Conservation (phyloP, 768 basidiomycete species). For the Ramaria sp. region DNA sequence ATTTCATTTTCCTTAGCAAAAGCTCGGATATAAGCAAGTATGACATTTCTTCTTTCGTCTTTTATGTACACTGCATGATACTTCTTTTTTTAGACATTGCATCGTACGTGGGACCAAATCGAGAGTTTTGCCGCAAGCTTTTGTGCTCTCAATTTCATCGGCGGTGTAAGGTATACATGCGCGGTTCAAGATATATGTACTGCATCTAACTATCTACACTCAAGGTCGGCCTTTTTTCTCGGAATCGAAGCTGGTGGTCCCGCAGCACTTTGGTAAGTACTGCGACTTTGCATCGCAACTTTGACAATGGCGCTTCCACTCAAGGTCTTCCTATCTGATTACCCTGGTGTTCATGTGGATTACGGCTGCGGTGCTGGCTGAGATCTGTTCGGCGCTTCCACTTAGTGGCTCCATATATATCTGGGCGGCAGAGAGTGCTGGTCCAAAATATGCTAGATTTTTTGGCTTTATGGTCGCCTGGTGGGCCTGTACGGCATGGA, state of each 20-base stretch:
- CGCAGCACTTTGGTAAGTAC: constrained; percentile 63
- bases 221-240: constrained; percentile 66
- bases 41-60: neutral
- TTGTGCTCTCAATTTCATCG: constrained; percentile 84
- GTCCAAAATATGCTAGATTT: constrained; percentile 76
- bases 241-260: constrained; percentile 81
- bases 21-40: constrained; percentile 75
- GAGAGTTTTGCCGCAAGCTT: constrained; percentile 87
- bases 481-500: constrained; percentile 96
- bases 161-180: constrained; percentile 55
- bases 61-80: neutral
- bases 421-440: constrained; percentile 91
- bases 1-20: constrained; percentile 33
- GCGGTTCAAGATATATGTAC: neutral
- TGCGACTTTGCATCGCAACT: neutral
- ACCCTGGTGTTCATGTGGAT: constrained; percentile 83
- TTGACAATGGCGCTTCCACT: neutral
- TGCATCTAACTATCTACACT: neutral
- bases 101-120: constrained; percentile 72
- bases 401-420: constrained; percentile 89
- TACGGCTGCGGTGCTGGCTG: constrained; percentile 77
- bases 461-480: constrained; percentile 86
- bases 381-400: constrained; percentile 82
- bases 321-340: constrained; percentile 75
- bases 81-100: constrained; percentile 50